phyloP scores from a whole-genome alignment of 352 stramenopile species.

The Phytophthora brassicae region DNA sequence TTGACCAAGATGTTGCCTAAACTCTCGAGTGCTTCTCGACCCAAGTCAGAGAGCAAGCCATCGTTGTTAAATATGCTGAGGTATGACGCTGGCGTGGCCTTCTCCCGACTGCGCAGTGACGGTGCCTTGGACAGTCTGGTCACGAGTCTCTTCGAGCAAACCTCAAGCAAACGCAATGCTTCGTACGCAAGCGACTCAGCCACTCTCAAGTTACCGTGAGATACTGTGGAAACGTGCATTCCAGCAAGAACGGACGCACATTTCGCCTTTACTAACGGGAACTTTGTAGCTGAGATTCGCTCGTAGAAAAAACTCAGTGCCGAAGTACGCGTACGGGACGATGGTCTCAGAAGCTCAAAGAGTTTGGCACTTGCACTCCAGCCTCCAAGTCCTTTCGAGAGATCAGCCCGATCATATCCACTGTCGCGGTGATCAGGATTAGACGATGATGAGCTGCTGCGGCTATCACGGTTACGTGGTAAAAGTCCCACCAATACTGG shows the following conservation, averaged over 20 bases:
- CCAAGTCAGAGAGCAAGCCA: slow-evolving; percentile 68
- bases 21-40: slow-evolving; percentile 67
- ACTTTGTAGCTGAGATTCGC: slow-evolving; percentile 39
- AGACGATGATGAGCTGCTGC: slow-evolving; percentile 41
- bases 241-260: slow-evolving; percentile 62
- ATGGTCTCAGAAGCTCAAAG: slow-evolving; percentile 56
- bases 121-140: slow-evolving; percentile 22
- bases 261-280: slow-evolving; percentile 76
- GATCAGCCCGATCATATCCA: slow-evolving; percentile 37
- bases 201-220: slow-evolving; percentile 50
- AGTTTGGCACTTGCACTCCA: slow-evolving; percentile 49
- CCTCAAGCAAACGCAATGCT: slow-evolving; percentile 69
- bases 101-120: slow-evolving; percentile 20
- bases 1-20: slow-evolving; percentile 81
- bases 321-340: slow-evolving; percentile 37
- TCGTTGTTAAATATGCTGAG: slow-evolving; percentile 80
- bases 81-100: slow-evolving; percentile 21
- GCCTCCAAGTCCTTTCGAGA: slow-evolving; percentile 45
- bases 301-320: slow-evolving; percentile 66
- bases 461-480: slow-evolving; percentile 35
- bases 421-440: slow-evolving; percentile 37
- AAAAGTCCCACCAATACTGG: slow-evolving; percentile 45
- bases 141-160: slow-evolving; percentile 40
- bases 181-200: slow-evolving; percentile 79
- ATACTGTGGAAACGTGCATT: slow-evolving; percentile 51